Evolutionary conservation across 345 rosid genomes (phyloP).

Genomic region (Erucastrum elatum): DNA sequence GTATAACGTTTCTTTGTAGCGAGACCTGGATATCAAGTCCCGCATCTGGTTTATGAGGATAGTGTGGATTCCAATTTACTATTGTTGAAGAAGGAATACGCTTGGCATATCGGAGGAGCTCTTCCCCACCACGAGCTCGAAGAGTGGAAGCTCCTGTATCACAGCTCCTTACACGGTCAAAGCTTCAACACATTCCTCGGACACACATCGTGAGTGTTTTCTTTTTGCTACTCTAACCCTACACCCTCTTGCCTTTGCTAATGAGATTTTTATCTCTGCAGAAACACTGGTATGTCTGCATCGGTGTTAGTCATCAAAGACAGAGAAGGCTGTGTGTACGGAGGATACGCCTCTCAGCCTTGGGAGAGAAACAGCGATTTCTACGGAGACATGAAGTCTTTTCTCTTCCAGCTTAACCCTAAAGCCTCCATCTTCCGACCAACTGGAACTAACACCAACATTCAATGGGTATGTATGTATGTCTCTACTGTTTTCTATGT

Average conservation of each 20-base stretch:
- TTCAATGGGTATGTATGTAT: constrained; percentile 73
- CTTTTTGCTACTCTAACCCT: not conserved
- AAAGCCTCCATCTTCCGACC: not conserved
- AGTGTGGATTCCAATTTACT: constrained; percentile 49
- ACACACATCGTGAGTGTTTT: constrained; percentile 56
- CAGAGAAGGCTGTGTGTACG: constrained; percentile 71
- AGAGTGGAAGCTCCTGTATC: constrained; percentile 87
- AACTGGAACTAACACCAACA: constrained; percentile 28
- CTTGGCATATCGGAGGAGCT: constrained; percentile 95
- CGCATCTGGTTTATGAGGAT: constrained; percentile 52
- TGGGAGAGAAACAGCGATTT: constrained; percentile 86
- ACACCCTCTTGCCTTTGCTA: constrained; percentile 14
- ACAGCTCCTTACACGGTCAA: constrained; percentile 70
- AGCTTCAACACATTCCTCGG: constrained; percentile 91
- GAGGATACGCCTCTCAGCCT: constrained; percentile 92
- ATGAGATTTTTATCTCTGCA: constrained; percentile 48
- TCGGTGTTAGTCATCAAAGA: constrained; percentile 75
- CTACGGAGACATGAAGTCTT: constrained; percentile 92
- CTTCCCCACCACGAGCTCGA: constrained; percentile 71
- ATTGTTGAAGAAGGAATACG: constrained; percentile 66
- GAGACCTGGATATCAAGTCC: constrained; percentile 60
- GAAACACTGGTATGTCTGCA: constrained; percentile 58
- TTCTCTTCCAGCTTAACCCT: constrained; percentile 81
- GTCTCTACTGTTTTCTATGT: not conserved
- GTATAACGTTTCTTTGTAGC: not conserved